These are phyloP conservation scores for Orobanche coerulescens DNA, from an alignment of 257 asterid species.

Conservation along the genomic window DNA sequence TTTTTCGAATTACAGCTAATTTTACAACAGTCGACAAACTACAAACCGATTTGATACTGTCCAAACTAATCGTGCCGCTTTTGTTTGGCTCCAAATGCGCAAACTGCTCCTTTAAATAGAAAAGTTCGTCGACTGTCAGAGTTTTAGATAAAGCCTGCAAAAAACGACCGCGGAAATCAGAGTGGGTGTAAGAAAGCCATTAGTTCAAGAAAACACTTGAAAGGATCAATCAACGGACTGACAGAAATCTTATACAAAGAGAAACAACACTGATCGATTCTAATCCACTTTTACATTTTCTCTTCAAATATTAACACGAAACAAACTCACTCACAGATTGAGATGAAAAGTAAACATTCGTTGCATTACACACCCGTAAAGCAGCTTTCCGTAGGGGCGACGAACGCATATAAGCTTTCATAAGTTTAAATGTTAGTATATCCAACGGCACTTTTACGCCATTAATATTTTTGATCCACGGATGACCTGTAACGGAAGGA, in stretches of 20 bases:
- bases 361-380: constrained; percentile 43
- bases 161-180: constrained; percentile 6
- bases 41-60: constrained; percentile 58
- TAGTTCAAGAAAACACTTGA: not conserved
- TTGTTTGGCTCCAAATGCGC: constrained; percentile 60
- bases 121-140: constrained; percentile 57
- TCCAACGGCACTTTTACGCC: constrained; percentile 59
- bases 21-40: not conserved
- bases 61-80: constrained; percentile 58
- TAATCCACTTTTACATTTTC: not conserved
- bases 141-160: constrained; percentile 74
- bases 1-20: not conserved
- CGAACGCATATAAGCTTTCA: constrained; percentile 80
- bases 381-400: constrained; percentile 92
- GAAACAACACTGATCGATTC: too few species aligned
- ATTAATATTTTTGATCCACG: constrained; percentile 58
- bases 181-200: not conserved
- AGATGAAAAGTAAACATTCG: not conserved
- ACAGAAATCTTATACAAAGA: too few species aligned
- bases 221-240: not conserved
- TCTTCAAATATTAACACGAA: not conserved
- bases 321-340: not conserved
- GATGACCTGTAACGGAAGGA: constrained; percentile 58
- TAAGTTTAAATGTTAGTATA: constrained; percentile 59
- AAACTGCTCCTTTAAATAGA: constrained; percentile 68